Base-by-base conservation (phyloP, 1,284 basidiomycete genomes). In the Malassezia cuniculi region DNA sequence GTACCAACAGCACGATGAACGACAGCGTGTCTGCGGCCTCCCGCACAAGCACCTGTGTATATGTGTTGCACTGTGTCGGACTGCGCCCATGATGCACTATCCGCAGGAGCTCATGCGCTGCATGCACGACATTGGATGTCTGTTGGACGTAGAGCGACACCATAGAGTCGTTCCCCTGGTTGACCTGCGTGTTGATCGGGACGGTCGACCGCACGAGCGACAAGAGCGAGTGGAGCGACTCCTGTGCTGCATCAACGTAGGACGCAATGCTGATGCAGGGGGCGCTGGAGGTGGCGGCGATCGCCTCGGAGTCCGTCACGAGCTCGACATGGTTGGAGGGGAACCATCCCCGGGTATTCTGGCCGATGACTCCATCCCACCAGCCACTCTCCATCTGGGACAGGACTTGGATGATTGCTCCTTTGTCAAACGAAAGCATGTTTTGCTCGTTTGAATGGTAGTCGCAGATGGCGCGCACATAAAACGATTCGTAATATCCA, bases 341-440 rank as follows among this genome's bases (percentile, higher is more conserved):
- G 69, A 97, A 94, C 90, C 90, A 95, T 31, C 90, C 90, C 36
- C 90, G 50, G 6, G 53, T 48, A 12, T 57, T 44, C 6, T 60
- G 54, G 34, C 80, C 79, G 22, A 94, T 73, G 47, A 95, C 73
- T 6, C 93, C 90, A 69, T 97, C 93, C 90, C 90, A 99, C 90
- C 90, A 99, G 12, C 90, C 90, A 4, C 81, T 84, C 33, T 85
- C 82, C 38, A 94, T 77, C 63, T 81, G 80, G 6, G 82, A 85
- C 36, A 93, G 74, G 38, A 97, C 85, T 69, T 95, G 86, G 57
- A 97, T 93, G 50, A 95, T 75, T 61, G 93, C 86, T 51, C 81
- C 81, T 54, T 77, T 78, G 44, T 69, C 74, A 66, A 97, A 97
- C 10, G 82, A 83, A 31, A 97, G 76, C 0, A 87, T 84, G 6